Evolutionary conservation across 306 rosid species (phyloP), one percentile per base, ranked within the genome.

Genomic region (Casuarina equisetifolia): DNA sequence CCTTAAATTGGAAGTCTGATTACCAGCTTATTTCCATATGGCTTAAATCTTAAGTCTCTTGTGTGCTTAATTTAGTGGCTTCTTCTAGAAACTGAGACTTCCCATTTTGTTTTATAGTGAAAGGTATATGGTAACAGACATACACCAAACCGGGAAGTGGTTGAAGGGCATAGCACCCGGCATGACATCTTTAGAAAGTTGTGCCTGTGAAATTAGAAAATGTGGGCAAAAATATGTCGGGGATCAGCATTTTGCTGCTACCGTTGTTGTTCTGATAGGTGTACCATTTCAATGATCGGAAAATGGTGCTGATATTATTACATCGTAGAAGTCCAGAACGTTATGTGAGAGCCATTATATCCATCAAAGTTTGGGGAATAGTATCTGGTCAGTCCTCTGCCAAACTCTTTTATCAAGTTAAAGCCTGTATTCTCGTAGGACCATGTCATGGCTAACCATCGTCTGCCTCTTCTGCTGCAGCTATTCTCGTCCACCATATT

Each of bases 311-410:
- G 9, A 58, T 58, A n/a, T 38, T 20, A 9, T 10, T 12, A 20
- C 36, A 20, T 3, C 20, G 64, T 35, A n/a, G 20, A 58, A 58
- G 11, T 35, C 64, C 64, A 20, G 35, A 57, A 25, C 20, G 36
- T 38, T 9, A 35, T n/a, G 39, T 58, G 64, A 58, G 64, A 58
- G 64, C 43, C 68, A 61, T 35, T 61, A 9, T 61, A 50, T 61
- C 67, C 67, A 61, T 17, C n/a, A 55, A 32, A 55, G 19, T 11
- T 55, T 61, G 67, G 10, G 16, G 40, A 61, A 17, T 16, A 61
- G 45, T 35, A 62, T 62, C 44, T 61, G 68, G 68, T 61, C 42
- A 35, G 68, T 61, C 69, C 69, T 11, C 69, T 36, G 35, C 42
- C 36, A 35, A 15, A 35, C 69, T 62, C 42, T 62, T 62, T 43